These are phyloP conservation scores for Geotrichum aggregatum DNA, from an alignment of 1,139 yeast genomes.

Conservation along the genomic window DNA sequence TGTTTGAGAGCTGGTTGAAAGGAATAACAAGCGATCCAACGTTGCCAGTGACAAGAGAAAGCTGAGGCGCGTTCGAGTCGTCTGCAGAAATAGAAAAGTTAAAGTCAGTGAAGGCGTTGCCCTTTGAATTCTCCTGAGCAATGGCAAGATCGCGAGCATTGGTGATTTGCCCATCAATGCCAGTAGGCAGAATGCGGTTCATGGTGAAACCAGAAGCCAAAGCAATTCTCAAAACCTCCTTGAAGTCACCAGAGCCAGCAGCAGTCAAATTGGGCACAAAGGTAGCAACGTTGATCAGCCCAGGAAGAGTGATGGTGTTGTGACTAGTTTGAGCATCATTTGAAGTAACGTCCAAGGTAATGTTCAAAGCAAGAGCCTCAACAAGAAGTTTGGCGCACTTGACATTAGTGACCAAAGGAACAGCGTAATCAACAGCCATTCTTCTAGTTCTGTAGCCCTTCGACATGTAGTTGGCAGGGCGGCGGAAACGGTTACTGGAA, in stretches of 20 bases:
- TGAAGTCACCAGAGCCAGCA: constrained; percentile 50
- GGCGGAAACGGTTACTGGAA: constrained; percentile 92
- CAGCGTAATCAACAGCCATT: constrained; percentile 98
- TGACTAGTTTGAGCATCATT: constrained; percentile 91
- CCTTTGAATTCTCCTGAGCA: constrained; percentile 45
- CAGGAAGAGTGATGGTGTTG: constrained; percentile 76
- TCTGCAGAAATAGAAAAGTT: constrained; percentile 81
- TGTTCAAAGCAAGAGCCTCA: constrained; percentile 79
- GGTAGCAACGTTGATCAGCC: constrained; percentile 76
- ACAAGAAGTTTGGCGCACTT: constrained; percentile 94
- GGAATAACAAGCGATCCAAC: constrained; percentile 83
- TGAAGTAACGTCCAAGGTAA: constrained; percentile 63
- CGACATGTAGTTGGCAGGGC: constrained; percentile 97
- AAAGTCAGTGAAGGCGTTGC: constrained; percentile 70
- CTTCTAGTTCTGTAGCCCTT: constrained; percentile 98
- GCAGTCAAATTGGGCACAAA: constrained; percentile 66
- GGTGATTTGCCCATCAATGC: constrained; percentile 59
- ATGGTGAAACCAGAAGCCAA: constrained; percentile 87
- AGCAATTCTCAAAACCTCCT: constrained; percentile 63
- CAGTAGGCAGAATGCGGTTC: constrained; percentile 73
- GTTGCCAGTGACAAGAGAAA: constrained; percentile 57
- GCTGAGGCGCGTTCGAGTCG: constrained; percentile 58
- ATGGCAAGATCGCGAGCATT: constrained; percentile 61
- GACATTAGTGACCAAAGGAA: constrained; percentile 95
- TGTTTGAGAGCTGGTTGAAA: constrained; percentile 63